phyloP scores from a whole-genome alignment of 116 monocot genomes.

The Zostera marina region DNA sequence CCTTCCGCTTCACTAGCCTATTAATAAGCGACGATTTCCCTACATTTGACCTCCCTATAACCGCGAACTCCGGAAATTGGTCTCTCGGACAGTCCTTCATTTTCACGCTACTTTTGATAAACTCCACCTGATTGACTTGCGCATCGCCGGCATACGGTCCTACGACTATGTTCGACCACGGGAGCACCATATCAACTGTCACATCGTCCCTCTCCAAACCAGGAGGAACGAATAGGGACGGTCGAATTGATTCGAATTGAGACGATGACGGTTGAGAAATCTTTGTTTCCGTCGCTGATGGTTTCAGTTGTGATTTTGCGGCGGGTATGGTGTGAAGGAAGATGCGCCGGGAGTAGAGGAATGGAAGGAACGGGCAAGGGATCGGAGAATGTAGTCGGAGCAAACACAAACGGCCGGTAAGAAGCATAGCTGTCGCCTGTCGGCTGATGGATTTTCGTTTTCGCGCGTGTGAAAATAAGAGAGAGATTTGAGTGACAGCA shows the following conservation, averaged over 20 bases:
- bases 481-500: background rate
- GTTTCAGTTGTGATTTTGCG: background rate
- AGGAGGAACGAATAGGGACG: slow-evolving; percentile 69
- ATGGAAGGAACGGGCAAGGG: background rate
- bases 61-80: slow-evolving; percentile 79
- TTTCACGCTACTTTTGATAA: slow-evolving; percentile 78
- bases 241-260: slow-evolving; percentile 11
- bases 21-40: slow-evolving; percentile 97
- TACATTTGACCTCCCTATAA: slow-evolving; percentile 86
- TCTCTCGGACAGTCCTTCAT: slow-evolving; percentile 79
- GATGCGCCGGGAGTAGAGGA: background rate
- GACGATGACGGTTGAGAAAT: background rate
- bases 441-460: too few species aligned
- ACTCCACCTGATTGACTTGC: slow-evolving; percentile 64
- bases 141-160: slow-evolving; percentile 89
- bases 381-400: background rate
- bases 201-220: slow-evolving; percentile 45
- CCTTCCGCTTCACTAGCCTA: slow-evolving; percentile 56
- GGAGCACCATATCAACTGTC: slow-evolving; percentile 48
- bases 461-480: background rate
- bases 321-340: background rate
- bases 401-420: background rate
- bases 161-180: slow-evolving; percentile 87
- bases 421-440: background rate
- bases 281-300: background rate